Base-by-base conservation (phyloP, 371 early-diverging fungal genomes). In the Rhizopus arrhizus region DNA sequence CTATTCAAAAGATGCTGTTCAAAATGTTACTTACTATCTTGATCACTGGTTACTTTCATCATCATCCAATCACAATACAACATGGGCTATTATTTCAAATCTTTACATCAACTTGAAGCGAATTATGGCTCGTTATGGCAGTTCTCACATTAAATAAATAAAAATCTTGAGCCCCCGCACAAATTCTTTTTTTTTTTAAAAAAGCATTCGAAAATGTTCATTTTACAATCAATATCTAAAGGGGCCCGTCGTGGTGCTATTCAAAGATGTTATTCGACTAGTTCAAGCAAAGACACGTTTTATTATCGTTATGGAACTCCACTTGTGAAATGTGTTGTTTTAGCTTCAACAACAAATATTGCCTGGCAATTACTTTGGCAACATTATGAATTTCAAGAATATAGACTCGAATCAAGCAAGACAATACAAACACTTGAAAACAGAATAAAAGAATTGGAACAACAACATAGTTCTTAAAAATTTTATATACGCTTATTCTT, bases 1-100 rank as follows among this genome's bases (percentile, higher is more conserved):
- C 48, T 79, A 87, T 58, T 85, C 86, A 5, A 76, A 84, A 42
- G 70, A 77, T 36, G 88, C 88, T 0, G 74, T 88, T 49, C 70
- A 76, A 13, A 56, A 71, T 4, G 72, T 86, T 32, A 77, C 84
- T 8, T 63, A 61, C 3, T 66, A 75, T 31, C 45, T 86, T 38
- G 90, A 89, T 55, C 61, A 67, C 6, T 49, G 67, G 72, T 66
- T 89, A 49, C 62, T 79, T 8, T 11, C 58, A 15, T 50, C 54
- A 33, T 11, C 22, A 22, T 22, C 22, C 22, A 22, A 36, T 6
- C 36, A 36, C 6, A 36, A 36, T 36, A 36, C 36, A 36, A 36
- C 36, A 36, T 36, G 36, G 36, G 36, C 36, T 36, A 11, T 36
- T 11, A 36, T 36, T 36, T 36, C 36, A 11, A 36, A 36, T 36